phyloP scores from a whole-genome alignment of 2,329 filamentous ascomycete genomes.

The Monosporascus ibericus region DNA sequence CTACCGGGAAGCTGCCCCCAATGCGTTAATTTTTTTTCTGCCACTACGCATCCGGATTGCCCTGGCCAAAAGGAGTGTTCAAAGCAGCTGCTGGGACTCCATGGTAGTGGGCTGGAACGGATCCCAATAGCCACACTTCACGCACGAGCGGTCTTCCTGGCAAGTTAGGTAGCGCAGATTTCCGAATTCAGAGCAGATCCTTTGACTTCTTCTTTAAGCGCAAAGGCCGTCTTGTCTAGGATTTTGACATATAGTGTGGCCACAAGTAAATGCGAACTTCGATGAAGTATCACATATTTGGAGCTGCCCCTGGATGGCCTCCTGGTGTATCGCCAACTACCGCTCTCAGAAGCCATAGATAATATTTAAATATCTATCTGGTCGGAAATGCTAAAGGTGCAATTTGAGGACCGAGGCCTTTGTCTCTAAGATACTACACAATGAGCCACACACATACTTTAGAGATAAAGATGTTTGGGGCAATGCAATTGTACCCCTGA shows the following conservation, averaged over 20 bases:
- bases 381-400: too few species aligned
- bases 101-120: background rate
- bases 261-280: background rate
- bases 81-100: background rate
- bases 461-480: too few species aligned
- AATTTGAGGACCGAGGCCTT: too few species aligned
- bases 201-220: background rate
- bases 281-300: background rate
- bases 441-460: too few species aligned
- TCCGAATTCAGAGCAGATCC: background rate
- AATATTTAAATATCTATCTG: too few species aligned
- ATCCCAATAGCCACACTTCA: background rate
- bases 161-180: background rate
- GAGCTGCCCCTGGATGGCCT: too few species aligned
- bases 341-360: too few species aligned
- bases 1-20: background rate
- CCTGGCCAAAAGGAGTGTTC: background rate
- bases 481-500: too few species aligned
- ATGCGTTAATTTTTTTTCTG: background rate
- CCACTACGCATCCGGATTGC: background rate
- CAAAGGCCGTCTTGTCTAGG: background rate
- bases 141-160: background rate
- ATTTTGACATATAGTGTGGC: background rate
- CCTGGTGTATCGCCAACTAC: too few species aligned
- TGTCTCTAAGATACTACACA: too few species aligned